Evolutionary conservation across 192 early-diverging fungal genomes (phyloP), one percentile per base, ranked within the genome.

Genomic region (Spizellomyces sp.): DNA sequence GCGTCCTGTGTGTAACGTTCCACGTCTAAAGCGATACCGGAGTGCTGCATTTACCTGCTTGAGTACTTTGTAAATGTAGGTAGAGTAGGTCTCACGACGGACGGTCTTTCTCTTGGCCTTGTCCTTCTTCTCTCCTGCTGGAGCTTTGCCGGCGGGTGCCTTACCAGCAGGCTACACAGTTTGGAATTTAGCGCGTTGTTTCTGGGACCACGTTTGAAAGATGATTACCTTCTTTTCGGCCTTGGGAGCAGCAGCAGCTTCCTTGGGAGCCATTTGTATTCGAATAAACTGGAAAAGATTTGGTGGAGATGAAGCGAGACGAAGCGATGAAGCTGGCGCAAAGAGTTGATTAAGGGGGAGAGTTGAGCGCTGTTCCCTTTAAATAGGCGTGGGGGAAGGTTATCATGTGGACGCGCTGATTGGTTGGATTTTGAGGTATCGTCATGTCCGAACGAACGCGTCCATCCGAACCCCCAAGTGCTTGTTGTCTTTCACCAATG

Each of bases 11-110:
- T 15, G 36, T 63, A n/a, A 10, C 36, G 44, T 15, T 63, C 36
- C 8, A 3, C 27, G 0, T 36, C 3, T 36, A 0, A n/a, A n/a
- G n/a, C n/a, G n/a, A 0, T 36, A 3, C 4, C 12, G 12, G 50
- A 12, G 17, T 12, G 17, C 17, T 54, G 45, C 14, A 55, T 41
- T 8, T 10, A 68, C 93, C 82, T 96, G 95, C 86, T 96, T 96
- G 69, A 96, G 83, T 57, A 96, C 93, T 84, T 94, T 94, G 90
- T 94, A 96, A 83, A 96, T 95, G 84, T 96, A 96, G 71, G 93
- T 90, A 62, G 90, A 90, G 90, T 93, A 95, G 58, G 93, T 95
- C 81, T 96, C 93, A 72, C 92, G 91, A 77, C 92, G 86, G 69
- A 79, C 74, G 71, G 80, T 84, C 79, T 91, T 92, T 64, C 67